Evolutionary conservation across 2,329 filamentous ascomycete genomes (phyloP), one percentile per base, ranked within the genome.

Genomic region (Neonectria ditissima): DNA sequence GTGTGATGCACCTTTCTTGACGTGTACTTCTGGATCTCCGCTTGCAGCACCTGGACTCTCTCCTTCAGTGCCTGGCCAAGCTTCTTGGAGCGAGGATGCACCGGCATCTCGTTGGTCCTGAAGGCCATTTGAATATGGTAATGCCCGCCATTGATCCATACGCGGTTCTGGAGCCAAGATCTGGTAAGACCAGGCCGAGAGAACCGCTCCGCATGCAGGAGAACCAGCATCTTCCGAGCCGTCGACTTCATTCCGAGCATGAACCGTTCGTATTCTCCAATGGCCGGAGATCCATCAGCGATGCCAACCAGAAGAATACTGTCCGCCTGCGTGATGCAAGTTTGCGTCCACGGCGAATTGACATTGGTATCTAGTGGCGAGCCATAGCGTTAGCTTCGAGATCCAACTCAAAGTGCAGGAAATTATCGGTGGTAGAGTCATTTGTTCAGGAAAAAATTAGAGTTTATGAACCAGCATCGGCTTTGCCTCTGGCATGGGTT

Each of bases 141-240:
- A 76, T 99, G 97, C 5, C 95, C 95, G 16, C 96, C 96, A 69
- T 98, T 99, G 78, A 99, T 96, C 96, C 96, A 99, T 65, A 97
- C 90, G 1, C 96, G 91, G 73, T 97, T 97, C 65, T 91, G 89
- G 14, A 99, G 81, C 96, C 96, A 99, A 32, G 91, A 89, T 55
- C 96, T 85, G 0, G 96, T 97, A 37, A 97, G 78, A 0, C 96
- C 96, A 5, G 94, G 90, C 0, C 87, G 85, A 45, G 93, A 97
- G 77, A 94, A 98, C 53, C 94, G 87, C 73, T 99, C 96, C 0
- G 92, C 84, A 76, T 99, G 97, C 3, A 99, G 81, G 24, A 99
- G 81, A 1, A 99, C 94, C 3, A 99, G 83, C 66, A 97, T 92
- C 77, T 98, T 99, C 54, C 95, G 87, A 0, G 96, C 95, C 0